phyloP scores from a whole-genome alignment of 176 grass and related monocot genomes.

The Oryza meridionalis region DNA sequence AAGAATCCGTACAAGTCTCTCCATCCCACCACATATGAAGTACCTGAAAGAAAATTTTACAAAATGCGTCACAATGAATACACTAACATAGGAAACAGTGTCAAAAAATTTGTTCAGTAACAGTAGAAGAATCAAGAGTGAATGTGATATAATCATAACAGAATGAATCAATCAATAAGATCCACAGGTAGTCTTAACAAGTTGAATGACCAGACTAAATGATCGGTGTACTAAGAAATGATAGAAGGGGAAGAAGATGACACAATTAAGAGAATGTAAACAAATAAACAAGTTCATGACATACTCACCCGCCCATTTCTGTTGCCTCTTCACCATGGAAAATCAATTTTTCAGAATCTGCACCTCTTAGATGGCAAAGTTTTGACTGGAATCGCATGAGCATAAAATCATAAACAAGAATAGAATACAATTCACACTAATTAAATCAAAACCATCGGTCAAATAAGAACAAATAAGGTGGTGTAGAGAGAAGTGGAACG shows the following conservation, averaged over 20 bases:
- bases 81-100: conserved; percentile 33
- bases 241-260: conserved; percentile 15
- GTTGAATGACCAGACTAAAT: conserved; percentile 21
- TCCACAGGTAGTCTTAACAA: conserved; percentile 16
- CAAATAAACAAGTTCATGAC: conserved; percentile 19
- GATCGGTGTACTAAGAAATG: conserved; percentile 24
- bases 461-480: not conserved
- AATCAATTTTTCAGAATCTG: conserved; percentile 65
- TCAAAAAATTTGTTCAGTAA: conserved; percentile 22
- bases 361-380: conserved; percentile 73
- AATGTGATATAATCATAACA: conserved; percentile 10
- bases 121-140: conserved; percentile 8
- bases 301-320: conserved; percentile 96
- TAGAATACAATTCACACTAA: not conserved
- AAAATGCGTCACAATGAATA: conserved; percentile 21
- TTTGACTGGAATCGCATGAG: conserved; percentile 65
- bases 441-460: conserved; percentile 13
- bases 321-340: conserved; percentile 86
- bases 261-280: conserved; percentile 12
- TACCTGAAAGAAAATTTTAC: conserved; percentile 63
- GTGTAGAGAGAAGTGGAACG: not conserved
- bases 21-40: conserved; percentile 87
- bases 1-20: conserved; percentile 85
- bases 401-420: conserved; percentile 31
- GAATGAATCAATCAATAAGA: conserved; percentile 6